These are phyloP conservation scores for Cyclotella atomus DNA, from an alignment of 108 stramenopile species.

Conservation along the genomic window DNA sequence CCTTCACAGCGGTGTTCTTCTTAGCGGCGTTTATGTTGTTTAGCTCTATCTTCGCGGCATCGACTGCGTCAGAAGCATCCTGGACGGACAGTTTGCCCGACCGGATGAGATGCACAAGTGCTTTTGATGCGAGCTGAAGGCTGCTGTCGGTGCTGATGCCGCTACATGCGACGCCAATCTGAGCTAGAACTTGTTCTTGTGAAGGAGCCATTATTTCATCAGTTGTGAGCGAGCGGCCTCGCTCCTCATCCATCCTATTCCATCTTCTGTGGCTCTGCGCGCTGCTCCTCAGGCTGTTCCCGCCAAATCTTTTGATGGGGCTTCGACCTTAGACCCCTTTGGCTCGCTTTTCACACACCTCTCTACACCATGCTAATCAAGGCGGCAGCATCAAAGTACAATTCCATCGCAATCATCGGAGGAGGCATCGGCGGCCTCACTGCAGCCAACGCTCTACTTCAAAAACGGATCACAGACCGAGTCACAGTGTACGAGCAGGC, in stretches of 20 bases:
- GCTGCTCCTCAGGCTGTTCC: too few relatives aligned
- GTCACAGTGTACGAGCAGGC: constrained; percentile 30
- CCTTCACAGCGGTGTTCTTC: too few relatives aligned
- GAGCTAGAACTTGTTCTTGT: too few relatives aligned
- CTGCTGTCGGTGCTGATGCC: too few relatives aligned
- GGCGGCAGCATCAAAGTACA: constrained; percentile 7
- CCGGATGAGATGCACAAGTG: constrained; percentile 17
- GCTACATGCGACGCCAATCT: too few relatives aligned
- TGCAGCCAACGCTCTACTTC: constrained; percentile 21
- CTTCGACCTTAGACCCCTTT: too few relatives aligned
- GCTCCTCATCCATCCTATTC: too few relatives aligned
- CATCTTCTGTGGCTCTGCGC: too few relatives aligned
- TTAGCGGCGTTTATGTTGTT: not conserved
- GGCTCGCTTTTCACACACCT: too few relatives aligned
- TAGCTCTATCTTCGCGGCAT: not conserved
- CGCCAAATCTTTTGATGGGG: too few relatives aligned
- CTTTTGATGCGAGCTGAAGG: constrained; percentile 12
- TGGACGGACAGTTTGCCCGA: constrained; percentile 25
- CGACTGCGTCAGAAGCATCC: constrained; percentile 17
- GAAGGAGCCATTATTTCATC: too few relatives aligned
- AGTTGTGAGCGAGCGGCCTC: too few relatives aligned
- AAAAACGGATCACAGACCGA: not conserved
- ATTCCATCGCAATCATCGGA: constrained; percentile 29
- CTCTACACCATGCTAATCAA: constrained; percentile 34
- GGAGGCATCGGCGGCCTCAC: constrained; percentile 34